Conservation (phyloP, 2,329 filamentous ascomycete species). For the Epichloe hybrida region DNA sequence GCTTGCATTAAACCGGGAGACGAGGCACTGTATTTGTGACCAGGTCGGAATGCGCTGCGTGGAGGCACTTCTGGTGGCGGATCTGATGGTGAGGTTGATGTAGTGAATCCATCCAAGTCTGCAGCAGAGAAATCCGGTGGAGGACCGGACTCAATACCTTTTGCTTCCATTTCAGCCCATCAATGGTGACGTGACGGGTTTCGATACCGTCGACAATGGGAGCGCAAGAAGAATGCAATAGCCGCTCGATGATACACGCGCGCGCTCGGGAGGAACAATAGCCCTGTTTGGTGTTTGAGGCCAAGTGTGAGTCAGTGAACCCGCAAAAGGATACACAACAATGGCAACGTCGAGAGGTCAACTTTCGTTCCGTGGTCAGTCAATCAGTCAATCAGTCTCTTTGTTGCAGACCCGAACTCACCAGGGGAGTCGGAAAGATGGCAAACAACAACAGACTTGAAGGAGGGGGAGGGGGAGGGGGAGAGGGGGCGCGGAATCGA, state of each 20-base stretch:
- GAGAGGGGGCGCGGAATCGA: too few species aligned
- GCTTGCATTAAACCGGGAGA: slow-evolving; percentile 5
- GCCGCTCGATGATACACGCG: not conserved
- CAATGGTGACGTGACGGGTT: not conserved
- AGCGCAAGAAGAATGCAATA: not conserved
- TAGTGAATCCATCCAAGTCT: not conserved
- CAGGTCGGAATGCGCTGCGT: not conserved
- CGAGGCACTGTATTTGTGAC: slow-evolving; percentile 3
- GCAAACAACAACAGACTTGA: too few species aligned
- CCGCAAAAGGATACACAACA: not conserved
- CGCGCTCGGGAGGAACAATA: not conserved
- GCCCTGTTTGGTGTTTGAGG: not conserved
- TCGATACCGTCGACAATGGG: not conserved
- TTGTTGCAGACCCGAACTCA: too few species aligned
- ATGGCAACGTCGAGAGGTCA: not conserved
- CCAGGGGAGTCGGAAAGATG: too few species aligned
- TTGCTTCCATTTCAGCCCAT: not conserved
- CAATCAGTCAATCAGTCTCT: not conserved
- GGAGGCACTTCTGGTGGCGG: not conserved
- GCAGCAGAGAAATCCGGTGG: not conserved
- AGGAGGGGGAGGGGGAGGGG: too few species aligned
- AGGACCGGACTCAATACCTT: not conserved
- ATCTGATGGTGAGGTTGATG: not conserved
- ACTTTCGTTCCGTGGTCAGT: not conserved
- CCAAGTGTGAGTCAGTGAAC: not conserved